These are phyloP conservation scores for Fusarium penzigii DNA, from an alignment of 2,329 filamentous ascomycete species.

Conservation along the genomic window DNA sequence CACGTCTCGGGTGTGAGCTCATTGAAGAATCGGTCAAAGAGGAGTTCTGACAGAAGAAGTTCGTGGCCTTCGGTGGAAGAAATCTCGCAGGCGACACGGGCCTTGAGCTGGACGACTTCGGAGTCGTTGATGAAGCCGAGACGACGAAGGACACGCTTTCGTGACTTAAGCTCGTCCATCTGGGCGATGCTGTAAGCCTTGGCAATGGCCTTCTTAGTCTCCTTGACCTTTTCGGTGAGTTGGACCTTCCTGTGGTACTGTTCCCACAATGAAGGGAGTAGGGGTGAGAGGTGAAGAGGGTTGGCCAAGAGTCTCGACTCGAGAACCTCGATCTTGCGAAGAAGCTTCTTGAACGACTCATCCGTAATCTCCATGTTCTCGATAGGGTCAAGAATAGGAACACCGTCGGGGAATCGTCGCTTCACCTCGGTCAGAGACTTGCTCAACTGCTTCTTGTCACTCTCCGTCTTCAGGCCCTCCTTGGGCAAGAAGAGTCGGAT, in stretches of 20 bases:
- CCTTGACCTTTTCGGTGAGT: constrained; percentile 77
- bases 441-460: constrained; percentile 67
- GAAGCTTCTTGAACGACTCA: constrained; percentile 87
- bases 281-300: constrained; percentile 86
- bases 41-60: constrained; percentile 84
- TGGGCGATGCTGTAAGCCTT: constrained; percentile 87
- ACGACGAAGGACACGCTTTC: constrained; percentile 91
- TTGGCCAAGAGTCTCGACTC: constrained; percentile 88
- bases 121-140: constrained; percentile 94
- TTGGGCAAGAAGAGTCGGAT: constrained; percentile 81
- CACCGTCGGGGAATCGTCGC: constrained; percentile 86
- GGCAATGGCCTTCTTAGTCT: constrained; percentile 81
- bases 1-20: constrained; percentile 86
- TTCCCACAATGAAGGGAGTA: constrained; percentile 80
- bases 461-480: constrained; percentile 63
- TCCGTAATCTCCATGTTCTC: constrained; percentile 96
- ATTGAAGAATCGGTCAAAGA: constrained; percentile 99
- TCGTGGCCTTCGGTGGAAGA: constrained; percentile 90
- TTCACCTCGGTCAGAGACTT: constrained; percentile 77
- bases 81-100: constrained; percentile 95
- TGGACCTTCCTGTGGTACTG: constrained; percentile 82
- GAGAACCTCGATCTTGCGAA: constrained; percentile 94
- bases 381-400: constrained; percentile 86
- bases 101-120: constrained; percentile 95
- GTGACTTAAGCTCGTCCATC: constrained; percentile 92